Percentiles rank a stretch among this genome's conserved stretches.
phyloP scores from a whole-genome alignment of 805 yeast genomes.

The Kurtzmaniella cleridarum region DNA sequence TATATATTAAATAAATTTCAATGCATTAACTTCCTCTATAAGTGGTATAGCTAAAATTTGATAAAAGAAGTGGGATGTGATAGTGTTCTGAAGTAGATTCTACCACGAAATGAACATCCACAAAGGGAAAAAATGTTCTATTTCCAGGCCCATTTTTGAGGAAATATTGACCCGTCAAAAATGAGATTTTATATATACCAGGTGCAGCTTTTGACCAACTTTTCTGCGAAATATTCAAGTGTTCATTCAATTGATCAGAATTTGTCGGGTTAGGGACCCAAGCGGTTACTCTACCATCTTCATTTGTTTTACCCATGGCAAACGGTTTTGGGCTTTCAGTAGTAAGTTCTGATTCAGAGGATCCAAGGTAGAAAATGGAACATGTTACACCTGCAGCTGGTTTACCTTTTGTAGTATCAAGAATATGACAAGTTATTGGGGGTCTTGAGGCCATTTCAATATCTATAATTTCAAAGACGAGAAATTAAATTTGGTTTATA shows the following conservation, averaged over 20 bases:
- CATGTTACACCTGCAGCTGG: conserved; percentile 81
- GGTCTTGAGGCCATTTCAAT: conserved; percentile 5
- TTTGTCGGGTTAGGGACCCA: conserved; percentile 53
- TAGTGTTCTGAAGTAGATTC: conserved; percentile 74
- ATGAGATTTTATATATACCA: conserved; percentile 72
- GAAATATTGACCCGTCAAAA: conserved; percentile 69
- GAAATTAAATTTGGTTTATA: too few species aligned
- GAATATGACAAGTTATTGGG: conserved; percentile 84
- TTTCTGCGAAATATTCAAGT: conserved; percentile 23
- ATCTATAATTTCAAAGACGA: too few species aligned
- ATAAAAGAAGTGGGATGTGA: conserved; percentile 80
- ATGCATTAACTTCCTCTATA: conserved; percentile 70
- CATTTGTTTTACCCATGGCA: conserved; percentile 66
- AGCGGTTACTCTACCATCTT: conserved; percentile 70
- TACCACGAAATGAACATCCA: conserved; percentile 72
- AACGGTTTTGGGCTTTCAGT: conserved; percentile 36
- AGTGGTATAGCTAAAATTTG: conserved; percentile 85
- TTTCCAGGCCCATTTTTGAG: conserved; percentile 19
- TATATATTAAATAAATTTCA: too few species aligned
- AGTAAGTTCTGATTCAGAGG: conserved; percentile 23
- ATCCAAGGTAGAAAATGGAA: conserved; percentile 42
- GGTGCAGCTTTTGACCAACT: conserved; percentile 45
- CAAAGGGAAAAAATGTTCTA: conserved; percentile 78
- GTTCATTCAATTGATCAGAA: conserved; percentile 5
- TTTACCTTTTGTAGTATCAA: conserved; percentile 77